Percentiles rank a stretch among this genome's conserved stretches.
These are phyloP conservation scores for Meripilus lineatus DNA, from an alignment of 1,284 basidiomycete genomes.

Conservation along the genomic window DNA sequence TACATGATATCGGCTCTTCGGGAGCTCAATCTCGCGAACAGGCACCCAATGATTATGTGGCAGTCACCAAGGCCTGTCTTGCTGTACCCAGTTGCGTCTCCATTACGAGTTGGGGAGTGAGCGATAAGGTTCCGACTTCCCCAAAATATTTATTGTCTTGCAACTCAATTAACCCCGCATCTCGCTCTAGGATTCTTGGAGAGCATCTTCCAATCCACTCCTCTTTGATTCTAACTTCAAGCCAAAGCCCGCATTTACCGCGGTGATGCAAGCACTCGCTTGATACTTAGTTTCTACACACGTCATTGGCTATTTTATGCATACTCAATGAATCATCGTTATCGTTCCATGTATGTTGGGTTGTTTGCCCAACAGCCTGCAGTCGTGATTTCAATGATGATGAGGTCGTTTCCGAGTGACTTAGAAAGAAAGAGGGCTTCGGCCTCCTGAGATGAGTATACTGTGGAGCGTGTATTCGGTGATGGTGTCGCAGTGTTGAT, in stretches of 20 bases:
- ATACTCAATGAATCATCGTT: too few relatives aligned
- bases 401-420: too few relatives aligned
- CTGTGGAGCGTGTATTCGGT: too few relatives aligned
- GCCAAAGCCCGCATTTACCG: slow-evolving; percentile 43
- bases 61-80: slow-evolving; percentile 44
- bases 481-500: too few relatives aligned
- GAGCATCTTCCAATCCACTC: slow-evolving; percentile 34
- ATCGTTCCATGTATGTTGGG: too few relatives aligned
- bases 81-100: slow-evolving; percentile 38
- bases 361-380: too few relatives aligned
- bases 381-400: too few relatives aligned
- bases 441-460: too few relatives aligned
- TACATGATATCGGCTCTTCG: neutral
- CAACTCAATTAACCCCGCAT: neutral
- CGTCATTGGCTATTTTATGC: too few relatives aligned
- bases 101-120: slow-evolving; percentile 46
- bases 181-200: slow-evolving; percentile 38
- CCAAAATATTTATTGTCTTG: slow-evolving; percentile 19
- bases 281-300: too few relatives aligned
- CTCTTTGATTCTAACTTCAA: slow-evolving; percentile 41
- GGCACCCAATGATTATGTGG: slow-evolving; percentile 37
- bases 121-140: too few relatives aligned
- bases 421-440: too few relatives aligned
- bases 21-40: neutral
- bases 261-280: slow-evolving; percentile 30